These are phyloP conservation scores for Trametes villosa DNA, from an alignment of 768 basidiomycete genomes.

Conservation along the genomic window DNA sequence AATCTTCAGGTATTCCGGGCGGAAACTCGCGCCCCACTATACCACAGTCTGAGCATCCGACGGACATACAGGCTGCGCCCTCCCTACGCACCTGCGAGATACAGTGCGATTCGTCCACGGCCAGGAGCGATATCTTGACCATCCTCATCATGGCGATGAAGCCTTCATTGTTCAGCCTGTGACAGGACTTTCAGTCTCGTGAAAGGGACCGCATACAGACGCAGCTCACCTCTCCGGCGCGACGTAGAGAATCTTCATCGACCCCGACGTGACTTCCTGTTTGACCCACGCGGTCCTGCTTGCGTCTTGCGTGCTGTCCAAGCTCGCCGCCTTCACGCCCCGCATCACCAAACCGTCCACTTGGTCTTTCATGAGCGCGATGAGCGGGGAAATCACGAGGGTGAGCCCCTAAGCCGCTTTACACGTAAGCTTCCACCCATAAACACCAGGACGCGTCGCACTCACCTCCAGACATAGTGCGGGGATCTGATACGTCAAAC, in stretches of 20 bases:
- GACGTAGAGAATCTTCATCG: slow-evolving; percentile 53
- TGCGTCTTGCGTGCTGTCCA: slow-evolving; percentile 44
- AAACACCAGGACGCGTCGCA: background rate
- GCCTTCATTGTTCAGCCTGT: slow-evolving; percentile 49
- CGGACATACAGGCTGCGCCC: background rate
- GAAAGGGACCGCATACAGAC: too few species aligned
- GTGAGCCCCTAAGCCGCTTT: slow-evolving; percentile 64
- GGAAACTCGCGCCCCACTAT: slow-evolving; percentile 50
- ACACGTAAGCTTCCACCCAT: background rate
- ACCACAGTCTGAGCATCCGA: background rate
- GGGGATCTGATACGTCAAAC: slow-evolving; percentile 45
- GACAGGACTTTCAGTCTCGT: background rate
- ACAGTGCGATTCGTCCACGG: slow-evolving; percentile 56
- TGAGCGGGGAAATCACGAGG: slow-evolving; percentile 87
- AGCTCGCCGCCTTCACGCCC: slow-evolving; percentile 64
- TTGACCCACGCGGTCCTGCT: slow-evolving; percentile 41
- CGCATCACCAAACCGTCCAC: slow-evolving; percentile 68
- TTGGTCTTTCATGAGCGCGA: slow-evolving; percentile 92
- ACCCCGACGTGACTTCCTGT: slow-evolving; percentile 40
- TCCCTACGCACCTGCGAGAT: slow-evolving; percentile 41
- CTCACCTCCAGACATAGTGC: slow-evolving; percentile 43
- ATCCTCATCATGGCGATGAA: slow-evolving; percentile 48
- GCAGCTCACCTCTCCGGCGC: slow-evolving; percentile 46
- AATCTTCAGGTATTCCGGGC: slow-evolving; percentile 45
- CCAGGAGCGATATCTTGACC: slow-evolving; percentile 49